These are phyloP conservation scores for Margaritispora aquatica DNA, from an alignment of 495 filamentous ascomycete genomes.

Conservation along the genomic window DNA sequence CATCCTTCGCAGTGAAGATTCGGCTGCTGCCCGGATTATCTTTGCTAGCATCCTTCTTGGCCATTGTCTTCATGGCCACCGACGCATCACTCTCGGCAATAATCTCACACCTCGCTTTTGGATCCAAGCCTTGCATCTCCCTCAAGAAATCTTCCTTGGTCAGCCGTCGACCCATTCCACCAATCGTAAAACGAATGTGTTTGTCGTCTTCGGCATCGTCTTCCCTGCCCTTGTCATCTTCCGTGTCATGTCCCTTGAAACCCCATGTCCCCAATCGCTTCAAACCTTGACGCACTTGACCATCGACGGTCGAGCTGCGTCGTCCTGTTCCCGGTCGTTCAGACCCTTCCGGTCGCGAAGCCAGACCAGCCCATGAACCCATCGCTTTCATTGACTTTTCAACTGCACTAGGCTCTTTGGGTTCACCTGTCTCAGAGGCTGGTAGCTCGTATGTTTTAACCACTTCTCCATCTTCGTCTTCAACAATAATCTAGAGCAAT, in stretches of 20 bases:
- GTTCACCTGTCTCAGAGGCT: conserved; percentile 16
- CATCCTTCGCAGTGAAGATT: conserved; percentile 10
- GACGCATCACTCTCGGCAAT: conserved; percentile 64
- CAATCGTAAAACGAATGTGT: conserved; percentile 82
- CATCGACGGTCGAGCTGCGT: neutral
- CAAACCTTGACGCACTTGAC: conserved; percentile 17
- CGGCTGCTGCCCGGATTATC: conserved; percentile 13
- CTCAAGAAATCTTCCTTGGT: conserved; percentile 88
- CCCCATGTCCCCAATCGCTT: conserved; percentile 41
- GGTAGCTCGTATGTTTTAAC: conserved; percentile 94
- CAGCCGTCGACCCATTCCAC: conserved; percentile 64
- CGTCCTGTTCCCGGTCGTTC: neutral
- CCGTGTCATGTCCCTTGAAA: conserved; percentile 29
- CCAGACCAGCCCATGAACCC: conserved; percentile 19
- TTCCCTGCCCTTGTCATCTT: conserved; percentile 31
- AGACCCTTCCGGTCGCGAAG: conserved; percentile 19
- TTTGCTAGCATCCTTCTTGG: conserved; percentile 38
- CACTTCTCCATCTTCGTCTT: conserved; percentile 96
- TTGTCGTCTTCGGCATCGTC: conserved; percentile 64
- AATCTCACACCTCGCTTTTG: conserved; percentile 62
- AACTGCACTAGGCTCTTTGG: conserved; percentile 2
- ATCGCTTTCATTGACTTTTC: conserved; percentile 11
- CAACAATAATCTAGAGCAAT: conserved; percentile 74
- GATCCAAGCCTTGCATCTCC: conserved; percentile 74
- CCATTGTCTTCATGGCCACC: conserved; percentile 45